Percentiles rank a stretch among this genome's conserved stretches.
Evolutionary conservation across 495 filamentous ascomycete genomes (phyloP).

Genomic region (Aspergillus carlsbadensis): DNA sequence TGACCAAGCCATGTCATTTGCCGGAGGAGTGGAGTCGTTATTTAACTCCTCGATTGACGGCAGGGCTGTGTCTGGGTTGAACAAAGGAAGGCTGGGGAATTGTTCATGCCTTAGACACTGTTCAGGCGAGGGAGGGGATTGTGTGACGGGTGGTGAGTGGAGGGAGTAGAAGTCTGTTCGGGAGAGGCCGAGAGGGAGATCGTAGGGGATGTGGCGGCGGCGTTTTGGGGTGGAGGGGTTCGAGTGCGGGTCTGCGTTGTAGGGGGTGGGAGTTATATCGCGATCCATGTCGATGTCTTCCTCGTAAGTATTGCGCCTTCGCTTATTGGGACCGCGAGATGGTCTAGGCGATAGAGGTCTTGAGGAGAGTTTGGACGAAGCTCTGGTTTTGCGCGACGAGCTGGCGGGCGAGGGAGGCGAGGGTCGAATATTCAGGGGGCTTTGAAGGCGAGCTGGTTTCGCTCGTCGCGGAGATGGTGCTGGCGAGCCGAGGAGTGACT

Average conservation of each 20-base stretch:
- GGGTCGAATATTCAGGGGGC: constrained; percentile 48
- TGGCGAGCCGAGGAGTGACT: constrained; percentile 58
- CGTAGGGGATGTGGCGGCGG: constrained; percentile 61
- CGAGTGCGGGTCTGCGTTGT: constrained; percentile 37
- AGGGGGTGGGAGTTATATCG: constrained; percentile 39
- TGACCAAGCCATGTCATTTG: constrained; percentile 55
- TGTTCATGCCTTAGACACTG: constrained; percentile 19
- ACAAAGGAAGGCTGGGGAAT: constrained; percentile 10
- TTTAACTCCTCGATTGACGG: constrained; percentile 43
- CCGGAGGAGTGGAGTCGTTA: constrained; percentile 14
- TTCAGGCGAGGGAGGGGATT: constrained; percentile 36
- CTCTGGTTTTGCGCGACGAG: constrained; percentile 32
- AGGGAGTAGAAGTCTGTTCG: constrained; percentile 64
- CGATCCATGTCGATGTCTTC: constrained; percentile 45
- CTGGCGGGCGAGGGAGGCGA: constrained; percentile 53
- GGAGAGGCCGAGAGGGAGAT: constrained; percentile 66
- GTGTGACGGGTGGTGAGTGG: constrained; percentile 39
- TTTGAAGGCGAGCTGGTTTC: constrained; percentile 47
- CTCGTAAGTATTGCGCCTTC: constrained; percentile 56
- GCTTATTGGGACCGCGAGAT: constrained; percentile 59
- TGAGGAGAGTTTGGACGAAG: constrained; percentile 21
- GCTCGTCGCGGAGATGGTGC: constrained; percentile 37
- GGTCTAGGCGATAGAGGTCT: constrained; percentile 38
- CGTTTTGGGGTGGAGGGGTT: constrained; percentile 63
- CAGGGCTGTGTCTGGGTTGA: constrained; percentile 36